phyloP scores from a whole-genome alignment of 768 basidiomycete species.

The Pulveroboletus sp. region DNA sequence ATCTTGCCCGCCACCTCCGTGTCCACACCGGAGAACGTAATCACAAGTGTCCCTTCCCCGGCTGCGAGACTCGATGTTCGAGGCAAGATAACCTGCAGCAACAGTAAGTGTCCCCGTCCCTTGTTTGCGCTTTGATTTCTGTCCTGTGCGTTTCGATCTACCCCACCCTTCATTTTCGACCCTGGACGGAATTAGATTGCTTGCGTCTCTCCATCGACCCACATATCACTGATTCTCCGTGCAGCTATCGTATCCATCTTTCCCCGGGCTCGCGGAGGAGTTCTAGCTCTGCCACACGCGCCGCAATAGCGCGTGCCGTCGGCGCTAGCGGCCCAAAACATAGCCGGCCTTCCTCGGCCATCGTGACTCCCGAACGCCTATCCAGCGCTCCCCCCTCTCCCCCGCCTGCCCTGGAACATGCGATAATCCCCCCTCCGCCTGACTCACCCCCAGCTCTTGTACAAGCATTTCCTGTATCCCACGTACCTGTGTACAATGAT shows the following conservation, averaged over 20 bases:
- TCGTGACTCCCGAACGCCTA: constrained; percentile 25
- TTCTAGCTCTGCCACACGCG: constrained; percentile 51
- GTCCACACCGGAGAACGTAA: constrained; percentile 92
- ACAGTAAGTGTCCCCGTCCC: constrained; percentile 25
- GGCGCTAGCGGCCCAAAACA: constrained; percentile 23
- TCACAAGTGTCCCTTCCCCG: constrained; percentile 93
- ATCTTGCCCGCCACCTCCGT: constrained; percentile 82
- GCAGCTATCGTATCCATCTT: constrained; percentile 75
- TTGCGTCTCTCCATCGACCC: constrained; percentile 1
- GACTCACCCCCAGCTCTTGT: constrained; percentile 55
- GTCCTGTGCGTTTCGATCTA: neutral
- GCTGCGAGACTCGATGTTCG: constrained; percentile 87
- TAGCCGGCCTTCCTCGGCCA: constrained; percentile 23
- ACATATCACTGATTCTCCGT: constrained; percentile 14
- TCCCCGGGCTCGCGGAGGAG: constrained; percentile 74
- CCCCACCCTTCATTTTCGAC: constrained; percentile 9
- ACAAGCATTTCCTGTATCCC: constrained; percentile 34
- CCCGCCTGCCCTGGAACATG: constrained; percentile 46
- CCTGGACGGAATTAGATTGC: constrained; percentile 12
- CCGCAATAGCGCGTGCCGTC: constrained; percentile 48
- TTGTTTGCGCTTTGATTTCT: neutral
- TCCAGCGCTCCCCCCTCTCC: constrained; percentile 27
- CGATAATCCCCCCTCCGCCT: constrained; percentile 41
- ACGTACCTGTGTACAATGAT: constrained; percentile 24
- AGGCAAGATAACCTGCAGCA: constrained; percentile 79